Conservation (phyloP, 2,329 filamentous ascomycete genomes). For the Hortaea sp. region DNA sequence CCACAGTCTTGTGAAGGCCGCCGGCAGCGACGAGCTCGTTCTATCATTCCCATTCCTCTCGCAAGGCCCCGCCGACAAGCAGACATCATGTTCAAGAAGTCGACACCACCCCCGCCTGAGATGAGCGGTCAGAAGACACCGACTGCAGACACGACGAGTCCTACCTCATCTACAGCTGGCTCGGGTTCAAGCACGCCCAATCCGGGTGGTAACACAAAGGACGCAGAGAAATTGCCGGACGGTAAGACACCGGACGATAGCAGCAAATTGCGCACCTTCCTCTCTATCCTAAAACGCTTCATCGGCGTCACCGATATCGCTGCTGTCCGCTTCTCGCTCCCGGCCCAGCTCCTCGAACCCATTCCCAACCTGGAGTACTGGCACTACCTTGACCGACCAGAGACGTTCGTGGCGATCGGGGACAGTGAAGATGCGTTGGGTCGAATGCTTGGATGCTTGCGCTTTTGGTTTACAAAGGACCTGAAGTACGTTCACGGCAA, state of each 20-base stretch:
- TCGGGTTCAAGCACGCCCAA: conserved; percentile 12
- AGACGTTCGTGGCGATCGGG: conserved; percentile 75
- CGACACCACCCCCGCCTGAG: not conserved
- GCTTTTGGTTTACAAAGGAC: conserved; percentile 99
- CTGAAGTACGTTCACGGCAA: conserved; percentile 98
- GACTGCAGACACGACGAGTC: not conserved
- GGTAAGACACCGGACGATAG: conserved; percentile 58
- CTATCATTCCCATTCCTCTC: not conserved
- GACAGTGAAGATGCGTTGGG: conserved; percentile 85
- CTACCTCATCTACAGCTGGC: conserved; percentile 7
- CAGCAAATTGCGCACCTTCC: conserved; percentile 80
- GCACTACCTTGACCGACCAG: conserved; percentile 93
- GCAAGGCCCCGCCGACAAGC: not conserved
- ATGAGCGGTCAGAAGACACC: conserved; percentile 2
- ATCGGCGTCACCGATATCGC: conserved; percentile 94
- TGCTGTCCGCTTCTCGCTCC: conserved; percentile 88
- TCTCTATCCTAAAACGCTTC: conserved; percentile 83
- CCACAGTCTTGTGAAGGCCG: not conserved
- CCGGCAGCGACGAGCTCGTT: not conserved
- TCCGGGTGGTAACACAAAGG: not conserved
- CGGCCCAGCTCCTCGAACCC: conserved; percentile 88
- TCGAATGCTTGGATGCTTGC: conserved; percentile 86
- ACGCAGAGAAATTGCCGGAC: conserved; percentile 10
- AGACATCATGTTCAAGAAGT: conserved; percentile 1
- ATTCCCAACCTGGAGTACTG: conserved; percentile 98